phyloP scores from a whole-genome alignment of 2,329 filamentous ascomycete genomes.

The Dothistroma pini region DNA sequence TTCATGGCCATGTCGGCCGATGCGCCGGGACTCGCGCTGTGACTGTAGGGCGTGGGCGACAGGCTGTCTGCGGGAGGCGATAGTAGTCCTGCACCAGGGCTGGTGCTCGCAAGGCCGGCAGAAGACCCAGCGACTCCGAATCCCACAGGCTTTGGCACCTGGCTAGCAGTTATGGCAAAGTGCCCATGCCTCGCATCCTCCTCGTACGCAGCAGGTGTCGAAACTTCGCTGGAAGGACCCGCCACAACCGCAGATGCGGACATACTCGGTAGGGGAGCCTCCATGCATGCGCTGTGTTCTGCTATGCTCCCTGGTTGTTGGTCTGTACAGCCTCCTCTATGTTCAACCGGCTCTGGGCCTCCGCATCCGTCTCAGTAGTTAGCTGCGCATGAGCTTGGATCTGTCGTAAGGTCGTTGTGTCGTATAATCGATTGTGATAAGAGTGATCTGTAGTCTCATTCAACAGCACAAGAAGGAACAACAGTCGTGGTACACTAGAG shows the following conservation, averaged over 20 bases:
- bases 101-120: neutral
- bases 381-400: neutral
- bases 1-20: conserved; percentile 22
- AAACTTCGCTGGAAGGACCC: conserved; percentile 23
- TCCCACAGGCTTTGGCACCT: conserved; percentile 27
- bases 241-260: conserved; percentile 13
- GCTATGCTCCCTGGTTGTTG: neutral
- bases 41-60: conserved; percentile 13
- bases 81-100: neutral
- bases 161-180: conserved; percentile 28
- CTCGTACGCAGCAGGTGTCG: conserved; percentile 23
- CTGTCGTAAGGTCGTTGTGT: neutral
- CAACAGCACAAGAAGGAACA: neutral
- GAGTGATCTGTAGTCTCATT: neutral
- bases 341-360: neutral
- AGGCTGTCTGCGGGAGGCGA: conserved; percentile 9
- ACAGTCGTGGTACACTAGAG: neutral
- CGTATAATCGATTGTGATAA: neutral
- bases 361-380: neutral
- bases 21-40: neutral
- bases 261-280: conserved; percentile 3
- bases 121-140: neutral
- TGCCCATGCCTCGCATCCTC: conserved; percentile 27
- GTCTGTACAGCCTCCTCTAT: neutral
- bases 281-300: conserved; percentile 9